phyloP scores from a whole-genome alignment of 2,329 filamentous ascomycete genomes.

The Botrytis aclada region DNA sequence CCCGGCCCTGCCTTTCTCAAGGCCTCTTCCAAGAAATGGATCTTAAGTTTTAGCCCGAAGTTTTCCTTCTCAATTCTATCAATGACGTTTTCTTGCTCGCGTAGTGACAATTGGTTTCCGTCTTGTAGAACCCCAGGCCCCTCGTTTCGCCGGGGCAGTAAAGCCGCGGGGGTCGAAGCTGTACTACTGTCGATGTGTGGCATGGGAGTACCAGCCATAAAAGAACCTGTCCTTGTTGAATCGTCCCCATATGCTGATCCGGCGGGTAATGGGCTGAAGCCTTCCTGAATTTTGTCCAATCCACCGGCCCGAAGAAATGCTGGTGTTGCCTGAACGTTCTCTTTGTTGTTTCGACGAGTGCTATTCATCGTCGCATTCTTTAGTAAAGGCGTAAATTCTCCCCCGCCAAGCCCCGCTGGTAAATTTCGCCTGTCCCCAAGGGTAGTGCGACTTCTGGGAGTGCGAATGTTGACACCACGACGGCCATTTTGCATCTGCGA shows the following conservation, averaged over 20 bases:
- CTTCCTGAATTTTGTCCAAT: constrained; percentile 62
- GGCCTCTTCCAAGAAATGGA: constrained; percentile 92
- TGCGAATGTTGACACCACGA: constrained; percentile 58
- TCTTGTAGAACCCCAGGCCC: constrained; percentile 71
- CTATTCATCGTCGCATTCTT: constrained; percentile 74
- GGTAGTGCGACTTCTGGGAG: constrained; percentile 67
- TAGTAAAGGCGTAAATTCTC: constrained; percentile 91
- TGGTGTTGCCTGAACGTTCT: constrained; percentile 66
- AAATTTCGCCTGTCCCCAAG: constrained; percentile 71
- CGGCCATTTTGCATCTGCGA: constrained; percentile 69
- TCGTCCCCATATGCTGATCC: constrained; percentile 64
- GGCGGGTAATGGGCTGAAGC: constrained; percentile 70
- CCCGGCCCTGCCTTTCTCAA: constrained; percentile 83
- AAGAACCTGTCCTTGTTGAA: constrained; percentile 56
- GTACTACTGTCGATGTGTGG: constrained; percentile 73
- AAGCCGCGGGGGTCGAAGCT: constrained; percentile 76
- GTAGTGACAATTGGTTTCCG: constrained; percentile 84
- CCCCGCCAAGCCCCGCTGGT: constrained; percentile 56
- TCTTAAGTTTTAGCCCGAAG: constrained; percentile 93
- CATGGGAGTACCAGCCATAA: constrained; percentile 68
- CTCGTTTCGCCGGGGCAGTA: constrained; percentile 60
- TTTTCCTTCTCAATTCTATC: constrained; percentile 98
- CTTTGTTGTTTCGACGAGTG: constrained; percentile 62
- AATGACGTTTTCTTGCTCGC: constrained; percentile 93
- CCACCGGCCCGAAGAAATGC: constrained; percentile 57